Evolutionary conservation across 345 rosid genomes (phyloP), one percentile per base, ranked within the genome.

Genomic region (Lumnitzera racemosa): DNA sequence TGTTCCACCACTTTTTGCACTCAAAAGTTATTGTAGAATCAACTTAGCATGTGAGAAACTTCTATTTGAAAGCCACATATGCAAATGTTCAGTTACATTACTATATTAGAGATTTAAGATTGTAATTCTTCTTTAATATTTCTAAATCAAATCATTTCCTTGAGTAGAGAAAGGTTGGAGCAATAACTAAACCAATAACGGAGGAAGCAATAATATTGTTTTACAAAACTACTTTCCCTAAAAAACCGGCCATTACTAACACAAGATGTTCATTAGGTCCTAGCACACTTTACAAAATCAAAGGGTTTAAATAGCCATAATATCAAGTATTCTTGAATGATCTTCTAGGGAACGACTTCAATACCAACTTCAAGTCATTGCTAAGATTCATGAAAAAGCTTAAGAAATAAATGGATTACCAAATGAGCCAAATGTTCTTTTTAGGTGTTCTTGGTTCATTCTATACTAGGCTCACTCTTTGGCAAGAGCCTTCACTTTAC

Each of bases 191-290:
- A 55, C 83, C 80, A 0, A 70, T 80, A 15, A 41, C 13, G 15
- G 76, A 83, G 57, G 81, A 76, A 48, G 83, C 81, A 25, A 47
- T 83, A 20, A 64, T 67, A 12, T 58, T 59, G 29, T 66, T 78
- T 41, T 80, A 58, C 62, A 5, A 62, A 59, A 70, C 52, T 55
- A 47, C 54, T 12, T 59, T 17, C 14, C 86, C 89, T 5, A 67
- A 67, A 46, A 80, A 70, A 36, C 29, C 88, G 51, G 68, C 72
- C 57, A 78, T 91, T 15, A 91, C 95, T 55, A 96, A 88, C 43
- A 41, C 88, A 58, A 96, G 98, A 2, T 88, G 98, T 71, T 86
- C 98, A 31, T 84, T 91, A 11, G 95, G 98, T 55, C 90, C 91
- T 61, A 88, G 81, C 75, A 70, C 95, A 11, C 70, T 84, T 11